Percentiles rank a stretch among this genome's conserved stretches.
Evolutionary conservation across 345 rosid genomes (phyloP).

Genomic region (Eucalyptus caleyi): DNA sequence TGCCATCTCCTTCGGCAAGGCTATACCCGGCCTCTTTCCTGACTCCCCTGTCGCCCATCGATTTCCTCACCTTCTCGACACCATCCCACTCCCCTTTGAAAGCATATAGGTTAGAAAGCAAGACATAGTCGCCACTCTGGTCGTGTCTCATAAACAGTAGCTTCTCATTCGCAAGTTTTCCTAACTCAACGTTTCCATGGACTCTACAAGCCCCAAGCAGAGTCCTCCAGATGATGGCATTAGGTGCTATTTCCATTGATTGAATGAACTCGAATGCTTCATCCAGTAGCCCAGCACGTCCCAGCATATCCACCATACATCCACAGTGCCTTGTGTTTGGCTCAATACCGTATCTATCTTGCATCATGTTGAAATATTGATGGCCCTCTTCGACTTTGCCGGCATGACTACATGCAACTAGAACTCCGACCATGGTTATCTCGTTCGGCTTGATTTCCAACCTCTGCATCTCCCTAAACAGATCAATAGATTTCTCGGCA

Average conservation of each 20-base stretch:
- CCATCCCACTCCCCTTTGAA: constrained; percentile 30
- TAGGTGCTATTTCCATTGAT: constrained; percentile 22
- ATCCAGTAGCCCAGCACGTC: constrained; percentile 28
- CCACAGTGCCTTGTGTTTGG: constrained; percentile 29
- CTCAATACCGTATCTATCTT: constrained; percentile 3
- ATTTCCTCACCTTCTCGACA: constrained; percentile 24
- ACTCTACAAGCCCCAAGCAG: constrained; percentile 42
- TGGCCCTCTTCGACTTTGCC: constrained; percentile 32
- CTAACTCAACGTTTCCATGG: constrained; percentile 30
- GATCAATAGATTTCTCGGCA: constrained; percentile 18
- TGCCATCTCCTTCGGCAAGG: constrained; percentile 19
- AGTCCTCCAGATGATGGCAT: constrained; percentile 35
- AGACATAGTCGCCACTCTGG: constrained; percentile 21
- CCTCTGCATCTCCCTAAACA: constrained; percentile 31
- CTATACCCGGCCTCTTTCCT: constrained; percentile 30
- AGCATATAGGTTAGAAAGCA: constrained; percentile 33
- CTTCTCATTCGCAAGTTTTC: constrained; percentile 18
- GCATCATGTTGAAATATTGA: constrained; percentile 17
- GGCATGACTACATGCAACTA: constrained; percentile 46
- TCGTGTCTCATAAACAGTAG: constrained; percentile 16
- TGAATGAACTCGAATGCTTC: constrained; percentile 25
- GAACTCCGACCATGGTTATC: constrained; percentile 18
- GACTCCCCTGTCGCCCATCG: constrained; percentile 19
- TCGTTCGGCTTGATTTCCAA: constrained; percentile 18
- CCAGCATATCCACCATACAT: constrained; percentile 42